phyloP scores from a whole-genome alignment of 2,329 filamentous ascomycete genomes.

The Zymoseptoria crescenta region DNA sequence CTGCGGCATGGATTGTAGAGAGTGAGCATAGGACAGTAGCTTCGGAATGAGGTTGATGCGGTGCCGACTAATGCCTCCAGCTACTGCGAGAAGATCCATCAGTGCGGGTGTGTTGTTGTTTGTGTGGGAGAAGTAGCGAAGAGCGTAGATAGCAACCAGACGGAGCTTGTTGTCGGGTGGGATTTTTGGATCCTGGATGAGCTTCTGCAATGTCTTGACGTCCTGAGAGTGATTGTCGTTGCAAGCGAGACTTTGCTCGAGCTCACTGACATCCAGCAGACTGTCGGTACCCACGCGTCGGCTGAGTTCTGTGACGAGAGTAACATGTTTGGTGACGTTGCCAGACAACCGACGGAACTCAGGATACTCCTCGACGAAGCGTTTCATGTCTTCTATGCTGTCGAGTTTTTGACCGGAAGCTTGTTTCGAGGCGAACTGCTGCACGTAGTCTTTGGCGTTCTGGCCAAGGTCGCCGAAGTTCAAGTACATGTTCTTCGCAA shows the following conservation, averaged over 20 bases:
- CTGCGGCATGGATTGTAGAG: slow-evolving; percentile 61
- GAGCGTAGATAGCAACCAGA: slow-evolving; percentile 85
- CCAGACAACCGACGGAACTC: slow-evolving; percentile 95
- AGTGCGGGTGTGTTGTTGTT: slow-evolving; percentile 78
- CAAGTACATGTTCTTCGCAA: slow-evolving; percentile 98
- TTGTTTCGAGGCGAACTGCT: slow-evolving; percentile 96
- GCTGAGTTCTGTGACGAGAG: slow-evolving; percentile 86
- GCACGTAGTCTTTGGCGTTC: slow-evolving; percentile 97
- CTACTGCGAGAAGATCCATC: slow-evolving; percentile 75
- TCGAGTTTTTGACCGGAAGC: slow-evolving; percentile 94
- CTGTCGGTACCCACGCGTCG: slow-evolving; percentile 77
- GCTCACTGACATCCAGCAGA: slow-evolving; percentile 89
- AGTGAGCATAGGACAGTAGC: slow-evolving; percentile 76
- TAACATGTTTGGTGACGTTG: slow-evolving; percentile 98
- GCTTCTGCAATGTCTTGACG: slow-evolving; percentile 80
- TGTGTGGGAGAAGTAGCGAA: slow-evolving; percentile 82
- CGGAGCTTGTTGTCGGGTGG: slow-evolving; percentile 77
- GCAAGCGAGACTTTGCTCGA: slow-evolving; percentile 93
- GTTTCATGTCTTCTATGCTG: slow-evolving; percentile 97
- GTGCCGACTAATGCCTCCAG: slow-evolving; percentile 69
- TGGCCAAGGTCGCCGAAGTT: slow-evolving; percentile 94
- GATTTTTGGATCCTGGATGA: slow-evolving; percentile 74
- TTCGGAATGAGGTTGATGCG: slow-evolving; percentile 74
- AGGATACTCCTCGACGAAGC: slow-evolving; percentile 97
- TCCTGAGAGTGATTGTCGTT: slow-evolving; percentile 91